These are phyloP conservation scores for Rubia yunnanensis DNA, from an alignment of 257 asterid genomes.

Conservation along the genomic window DNA sequence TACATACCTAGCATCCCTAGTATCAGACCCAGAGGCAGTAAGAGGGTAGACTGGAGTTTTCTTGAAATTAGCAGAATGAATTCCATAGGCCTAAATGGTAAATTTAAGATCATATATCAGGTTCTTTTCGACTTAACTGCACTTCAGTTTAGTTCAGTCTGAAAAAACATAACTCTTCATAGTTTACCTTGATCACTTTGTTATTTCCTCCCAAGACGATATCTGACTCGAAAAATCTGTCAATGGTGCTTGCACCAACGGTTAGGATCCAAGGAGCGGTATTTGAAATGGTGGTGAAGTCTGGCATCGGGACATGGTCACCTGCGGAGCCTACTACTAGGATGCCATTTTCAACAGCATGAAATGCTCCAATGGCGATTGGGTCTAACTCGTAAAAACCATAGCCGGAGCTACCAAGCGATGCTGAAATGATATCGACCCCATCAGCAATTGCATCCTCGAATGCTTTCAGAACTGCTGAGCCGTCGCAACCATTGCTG, in stretches of 20 bases:
- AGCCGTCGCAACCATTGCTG: conserved; percentile 40
- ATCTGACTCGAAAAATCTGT: conserved; percentile 54
- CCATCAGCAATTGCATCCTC: conserved; percentile 73
- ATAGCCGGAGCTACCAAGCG: conserved; percentile 35
- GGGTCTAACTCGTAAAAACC: conserved; percentile 32
- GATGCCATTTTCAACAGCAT: conserved; percentile 58
- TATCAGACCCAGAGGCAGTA: conserved; percentile 17
- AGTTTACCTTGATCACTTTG: conserved; percentile 39
- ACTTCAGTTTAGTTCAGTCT: not conserved
- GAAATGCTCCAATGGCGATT: conserved; percentile 64
- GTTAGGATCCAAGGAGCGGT: conserved; percentile 84
- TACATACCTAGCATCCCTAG: conserved; percentile 32
- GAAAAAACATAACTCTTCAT: no score
- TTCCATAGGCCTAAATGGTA: conserved; percentile 57
- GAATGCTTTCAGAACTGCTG: conserved; percentile 51
- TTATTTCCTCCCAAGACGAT: conserved; percentile 46
- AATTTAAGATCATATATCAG: no score
- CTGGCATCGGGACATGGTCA: conserved; percentile 43
- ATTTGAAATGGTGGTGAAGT: conserved; percentile 26
- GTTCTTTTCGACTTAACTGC: not conserved
- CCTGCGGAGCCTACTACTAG: conserved; percentile 64
- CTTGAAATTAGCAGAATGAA: conserved; percentile 35
- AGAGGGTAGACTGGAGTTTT: conserved; percentile 48
- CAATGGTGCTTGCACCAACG: conserved; percentile 74
- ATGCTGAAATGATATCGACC: conserved; percentile 56